Base-by-base conservation (phyloP, 2,329 filamentous ascomycete genomes). In the Pseudocercospora fijiensis region DNA sequence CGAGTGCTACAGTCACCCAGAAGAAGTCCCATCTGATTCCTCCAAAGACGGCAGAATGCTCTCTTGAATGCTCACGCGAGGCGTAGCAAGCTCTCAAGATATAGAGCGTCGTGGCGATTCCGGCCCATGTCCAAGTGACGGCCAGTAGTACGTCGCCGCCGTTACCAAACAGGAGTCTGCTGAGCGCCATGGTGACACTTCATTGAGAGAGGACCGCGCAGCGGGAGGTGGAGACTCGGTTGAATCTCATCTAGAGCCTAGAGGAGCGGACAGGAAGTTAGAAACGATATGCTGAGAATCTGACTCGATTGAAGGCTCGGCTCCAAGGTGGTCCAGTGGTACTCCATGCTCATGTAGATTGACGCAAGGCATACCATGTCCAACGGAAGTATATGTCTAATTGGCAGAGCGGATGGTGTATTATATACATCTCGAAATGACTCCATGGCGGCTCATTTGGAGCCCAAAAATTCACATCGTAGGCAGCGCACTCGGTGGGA, bases 81-180 rank as follows among this genome's bases (percentile, higher is more conserved):
- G 61, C 61, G 45, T 58, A 59, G 37, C 51, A 37, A 27, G 63
- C 63, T 53, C 65, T 37, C 9, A 66, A 26, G 7, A 58, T 18
- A 20, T 61, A 66, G 28, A 66, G 53, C 24, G 62, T 49, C 10
- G 58, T 57, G 16, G 55, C 66, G 18, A 67, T 57, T 22, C 26
- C 33, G 22, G 45, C 20, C 66, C 66, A 67, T 3, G 64, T 60
- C 66, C 66, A 67, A 11, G 64, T 67, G 4, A 67, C 49, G 20
- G 49, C 58, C n/a, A 66, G 58, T 11, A 67, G 27, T 11, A 30
- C 18, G 13, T 53, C 28, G 16, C 60, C 63, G 26, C 57, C 45
- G 22, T 24, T 9, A 55, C 45, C 45, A 8, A 49, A 49, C 20
- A 49, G 45, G 18, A 49, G 45, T 16, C 37, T 41, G 37, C 37